Conservation (phyloP, 2,329 filamentous ascomycete species). For the Penicillium sp. region DNA sequence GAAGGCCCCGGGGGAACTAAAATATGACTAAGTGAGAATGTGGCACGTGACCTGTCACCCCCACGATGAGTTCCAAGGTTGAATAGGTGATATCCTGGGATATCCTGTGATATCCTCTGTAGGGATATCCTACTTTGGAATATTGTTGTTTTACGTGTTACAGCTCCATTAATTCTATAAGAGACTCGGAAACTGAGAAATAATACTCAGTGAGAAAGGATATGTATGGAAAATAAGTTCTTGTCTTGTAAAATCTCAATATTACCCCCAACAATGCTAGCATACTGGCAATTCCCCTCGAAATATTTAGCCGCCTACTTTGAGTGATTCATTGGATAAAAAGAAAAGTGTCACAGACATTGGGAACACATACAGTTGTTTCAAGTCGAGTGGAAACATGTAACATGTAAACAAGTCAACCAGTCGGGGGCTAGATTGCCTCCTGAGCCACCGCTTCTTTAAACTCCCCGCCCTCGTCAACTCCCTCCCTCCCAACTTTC, state of each 20-base stretch:
- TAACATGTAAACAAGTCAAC: slow-evolving; percentile 6
- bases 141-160: too few relatives aligned
- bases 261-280: not conserved
- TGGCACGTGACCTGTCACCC: too few relatives aligned
- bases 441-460: slow-evolving; percentile 35
- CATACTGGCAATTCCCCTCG: not conserved
- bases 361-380: not conserved
- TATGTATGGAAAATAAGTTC: not conserved
- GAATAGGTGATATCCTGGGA: too few relatives aligned
- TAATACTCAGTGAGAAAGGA: too few relatives aligned
- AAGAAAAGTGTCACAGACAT: not conserved
- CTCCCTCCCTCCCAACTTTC: slow-evolving; percentile 2
- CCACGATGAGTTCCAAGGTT: too few relatives aligned
- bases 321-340: not conserved
- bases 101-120: too few relatives aligned
- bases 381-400: not conserved
- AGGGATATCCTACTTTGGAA: too few relatives aligned
- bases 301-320: too few relatives aligned
- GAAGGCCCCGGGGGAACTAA: too few relatives aligned
- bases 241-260: not conserved
- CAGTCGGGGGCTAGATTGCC: slow-evolving; percentile 18
- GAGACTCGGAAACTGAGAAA: too few relatives aligned
- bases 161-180: too few relatives aligned
- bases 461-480: slow-evolving; percentile 11
- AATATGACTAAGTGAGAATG: too few relatives aligned